Evolutionary conservation across 768 basidiomycete species (phyloP), one percentile per base, ranked within the genome.

Genomic region (Cubamyces sp.): DNA sequence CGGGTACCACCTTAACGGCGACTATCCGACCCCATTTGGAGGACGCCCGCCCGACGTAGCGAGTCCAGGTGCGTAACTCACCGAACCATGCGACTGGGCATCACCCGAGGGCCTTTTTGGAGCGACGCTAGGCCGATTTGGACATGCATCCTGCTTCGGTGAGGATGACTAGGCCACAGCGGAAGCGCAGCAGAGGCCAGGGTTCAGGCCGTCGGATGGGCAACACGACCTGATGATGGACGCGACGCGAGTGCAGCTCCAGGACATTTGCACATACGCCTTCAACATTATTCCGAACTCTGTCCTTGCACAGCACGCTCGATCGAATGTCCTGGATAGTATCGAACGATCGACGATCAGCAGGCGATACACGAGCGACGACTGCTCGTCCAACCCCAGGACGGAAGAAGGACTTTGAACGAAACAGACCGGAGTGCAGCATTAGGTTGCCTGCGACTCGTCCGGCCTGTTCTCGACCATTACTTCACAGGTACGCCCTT

Each of bases 1-100:
- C 45, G 59, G 59, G 43, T 54, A 54, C 52, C 52, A 47, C 53
- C 52, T 47, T 45, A 51, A 56, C 54, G 49, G 61, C 61, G 61
- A 62, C 61, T 34, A 50, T 42, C 54, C 23, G 40, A 8, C 48
- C 43, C 61, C 56, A 41, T 34, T 55, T 54, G 40, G 61, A 41
- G 49, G 47, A 16, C 61, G 46, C 30, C 46, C 59, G 40, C 48
- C 26, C 61, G 37, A 42, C 47, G n/a, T 19, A 11, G 39, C 47
- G 26, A 48, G 28, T 54, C 59, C 23, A 47, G 51, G 59, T 58
- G 57, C 57, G 43, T 46, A 18, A n/a, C 43, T 11, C 28, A 26
- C 30, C 43, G 43, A 46, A 43, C n/a, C 30, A 23, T 28, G 43
- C 54, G 43, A 45, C 54, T 18, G 16, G 28, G 43, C 9, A 56